Base-by-base conservation (phyloP, 1,284 basidiomycete species). In the Pseudozyma tsukubaensis region DNA sequence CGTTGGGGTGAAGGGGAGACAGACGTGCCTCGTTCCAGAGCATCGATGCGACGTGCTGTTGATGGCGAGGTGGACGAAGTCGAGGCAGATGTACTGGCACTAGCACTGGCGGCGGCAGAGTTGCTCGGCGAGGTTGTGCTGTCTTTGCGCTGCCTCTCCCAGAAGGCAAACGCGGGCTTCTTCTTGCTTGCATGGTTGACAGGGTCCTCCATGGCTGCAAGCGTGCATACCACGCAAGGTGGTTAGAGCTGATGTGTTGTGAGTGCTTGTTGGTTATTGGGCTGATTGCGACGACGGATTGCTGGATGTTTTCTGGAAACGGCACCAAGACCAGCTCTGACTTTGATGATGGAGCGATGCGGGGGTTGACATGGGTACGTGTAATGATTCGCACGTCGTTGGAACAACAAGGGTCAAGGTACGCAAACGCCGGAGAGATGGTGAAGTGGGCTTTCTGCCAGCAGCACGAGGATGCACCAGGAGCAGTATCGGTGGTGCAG, bases 151-250 rank as follows among this genome's bases (percentile, higher is more conserved):
- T 65, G 71, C 19, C 71, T 39, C 34, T 73, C 71, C 71, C 71
- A 73, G 19, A 73, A 73, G 14, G 71, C 71, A 49, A 73, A 69
- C 3, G 66, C 62, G 19, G 66, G 66, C 56, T 62, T 73, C 55
- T 69, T 73, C 37, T 69, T 69, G 34, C 16, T 45, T 16, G 54
- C 29, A 10, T 50, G 60, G 16, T 52, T 59, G n/a, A 69, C 49
- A 2, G 71, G 66, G 16, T 61, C 71, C 61, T 73, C 71, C 71
- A 73, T 73, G 43, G n/a, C 40, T 35, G 57, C 42, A 14, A 24
- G 44, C 13, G 19, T 4, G 47, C 12, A 49, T 12, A 48, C n/a
- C n/a, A 44, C 43, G 9, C 21, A 7, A 9, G 21, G 21, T 24
- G 16, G 48, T 34, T 35, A 34, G 18, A 51, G 36, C 34, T 16